A percentile compares a stretch with the other conserved stretches of the same genome.
phyloP scores from a whole-genome alignment of 2,329 filamentous ascomycete genomes.

The Cladosporium phlei region DNA sequence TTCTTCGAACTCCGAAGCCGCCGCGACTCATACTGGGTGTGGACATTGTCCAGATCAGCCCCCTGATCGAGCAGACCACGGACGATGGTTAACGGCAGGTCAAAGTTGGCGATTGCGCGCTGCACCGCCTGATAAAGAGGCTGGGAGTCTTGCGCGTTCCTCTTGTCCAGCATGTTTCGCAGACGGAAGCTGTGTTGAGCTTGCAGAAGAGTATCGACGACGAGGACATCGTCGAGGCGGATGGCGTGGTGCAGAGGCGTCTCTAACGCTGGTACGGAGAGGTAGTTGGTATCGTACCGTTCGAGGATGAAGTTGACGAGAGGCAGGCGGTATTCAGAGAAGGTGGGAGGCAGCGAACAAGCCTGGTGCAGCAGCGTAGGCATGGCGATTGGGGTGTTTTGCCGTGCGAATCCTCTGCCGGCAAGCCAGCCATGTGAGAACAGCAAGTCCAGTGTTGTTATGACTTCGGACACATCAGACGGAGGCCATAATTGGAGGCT shows the following conservation, averaged over 20 bases:
- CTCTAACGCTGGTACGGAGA: not conserved
- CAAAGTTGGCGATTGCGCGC: not conserved
- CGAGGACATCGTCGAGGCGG: not conserved
- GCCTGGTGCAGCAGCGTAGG: not conserved
- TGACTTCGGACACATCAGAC: not conserved
- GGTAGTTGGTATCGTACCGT: not conserved
- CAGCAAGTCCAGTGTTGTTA: not conserved
- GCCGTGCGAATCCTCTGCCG: not conserved
- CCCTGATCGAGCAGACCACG: not conserved
- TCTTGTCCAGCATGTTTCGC: not conserved
- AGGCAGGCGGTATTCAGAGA: slow-evolving; percentile 1
- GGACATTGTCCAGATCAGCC: not conserved
- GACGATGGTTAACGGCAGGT: not conserved
- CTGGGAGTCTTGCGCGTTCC: not conserved
- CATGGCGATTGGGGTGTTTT: not conserved
- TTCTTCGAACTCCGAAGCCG: not conserved
- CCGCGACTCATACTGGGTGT: not conserved
- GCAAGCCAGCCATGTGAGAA: not conserved
- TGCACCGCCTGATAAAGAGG: not conserved
- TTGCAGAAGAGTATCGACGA: not conserved
- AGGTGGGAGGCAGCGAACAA: not conserved
- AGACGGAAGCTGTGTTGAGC: not conserved
- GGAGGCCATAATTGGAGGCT: not conserved
- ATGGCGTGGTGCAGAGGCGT: slow-evolving; percentile 1
- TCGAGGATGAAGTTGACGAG: not conserved